Evolutionary conservation across 2,329 filamentous ascomycete species (phyloP).

Genomic region (Cercospora sp.): DNA sequence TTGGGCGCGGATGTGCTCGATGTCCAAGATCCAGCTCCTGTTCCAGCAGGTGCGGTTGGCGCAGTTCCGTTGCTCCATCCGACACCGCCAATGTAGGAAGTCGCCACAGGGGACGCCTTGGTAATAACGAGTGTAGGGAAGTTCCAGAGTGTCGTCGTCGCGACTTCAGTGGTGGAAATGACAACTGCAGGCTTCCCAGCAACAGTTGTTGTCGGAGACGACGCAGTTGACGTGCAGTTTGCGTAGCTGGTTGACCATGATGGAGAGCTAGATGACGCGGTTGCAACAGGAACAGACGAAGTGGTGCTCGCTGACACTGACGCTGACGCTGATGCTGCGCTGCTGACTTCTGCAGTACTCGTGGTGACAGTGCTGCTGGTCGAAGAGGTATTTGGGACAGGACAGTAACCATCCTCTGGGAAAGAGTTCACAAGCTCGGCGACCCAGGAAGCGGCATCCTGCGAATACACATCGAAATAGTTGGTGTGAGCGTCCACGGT

Average conservation of each 20-base stretch:
- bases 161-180: not conserved
- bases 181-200: not conserved
- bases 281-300: not conserved
- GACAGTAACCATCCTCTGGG: not conserved
- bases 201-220: not conserved
- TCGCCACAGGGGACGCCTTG: not conserved
- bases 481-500: conserved; percentile 40
- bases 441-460: conserved; percentile 32
- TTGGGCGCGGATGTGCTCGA: not conserved
- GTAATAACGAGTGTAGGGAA: not conserved
- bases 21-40: not conserved
- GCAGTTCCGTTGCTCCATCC: not conserved
- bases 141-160: not conserved
- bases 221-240: not conserved
- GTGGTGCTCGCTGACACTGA: not conserved
- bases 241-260: not conserved
- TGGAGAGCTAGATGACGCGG: not conserved
- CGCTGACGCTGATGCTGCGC: not conserved
- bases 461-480: conserved; percentile 41
- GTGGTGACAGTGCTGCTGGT: not conserved
- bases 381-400: not conserved
- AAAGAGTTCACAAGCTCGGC: conserved; percentile 28
- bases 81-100: not conserved
- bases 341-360: not conserved
- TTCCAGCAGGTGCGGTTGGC: not conserved